Evolutionary conservation across 495 filamentous ascomycete species (phyloP).

Genomic region (Cryomyces minteri): DNA sequence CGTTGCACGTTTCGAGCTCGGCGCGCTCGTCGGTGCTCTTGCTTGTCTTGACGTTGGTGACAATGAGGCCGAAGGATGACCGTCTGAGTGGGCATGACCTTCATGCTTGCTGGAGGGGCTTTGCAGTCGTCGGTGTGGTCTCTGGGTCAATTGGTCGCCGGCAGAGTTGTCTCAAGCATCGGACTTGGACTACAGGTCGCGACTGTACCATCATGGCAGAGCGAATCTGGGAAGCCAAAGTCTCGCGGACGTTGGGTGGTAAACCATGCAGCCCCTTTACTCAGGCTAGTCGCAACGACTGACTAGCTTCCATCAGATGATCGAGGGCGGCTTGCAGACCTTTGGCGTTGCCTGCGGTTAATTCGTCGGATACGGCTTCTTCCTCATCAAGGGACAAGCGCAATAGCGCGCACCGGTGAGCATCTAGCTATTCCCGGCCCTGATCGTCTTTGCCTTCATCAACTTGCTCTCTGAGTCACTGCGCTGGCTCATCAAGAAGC

Average conservation of each 20-base stretch:
- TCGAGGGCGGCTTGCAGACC: not conserved
- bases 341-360: not conserved
- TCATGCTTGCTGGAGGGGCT: constrained; percentile 16
- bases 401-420: constrained; percentile 1
- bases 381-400: not conserved
- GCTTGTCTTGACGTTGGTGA: constrained; percentile 15
- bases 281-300: too few relatives aligned
- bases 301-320: not conserved
- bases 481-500: constrained; percentile 29
- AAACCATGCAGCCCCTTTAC: too few relatives aligned
- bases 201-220: constrained; percentile 61
- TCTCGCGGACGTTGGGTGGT: too few relatives aligned
- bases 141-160: constrained; percentile 16
- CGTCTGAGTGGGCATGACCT: constrained; percentile 13
- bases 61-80: constrained; percentile 19
- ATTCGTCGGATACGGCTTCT: not conserved
- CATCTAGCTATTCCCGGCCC: constrained; percentile 1
- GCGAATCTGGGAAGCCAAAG: constrained; percentile 52
- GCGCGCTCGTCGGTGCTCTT: constrained; percentile 19
- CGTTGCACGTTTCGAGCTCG: constrained; percentile 1
- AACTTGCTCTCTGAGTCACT: constrained; percentile 28
- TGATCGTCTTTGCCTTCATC: constrained; percentile 5
- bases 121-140: constrained; percentile 18
- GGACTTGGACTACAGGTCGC: constrained; percentile 18
- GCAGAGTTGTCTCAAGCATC: constrained; percentile 15